Base-by-base conservation (phyloP, 73 alveolate genomes). In the Loxodes magnus region DNA sequence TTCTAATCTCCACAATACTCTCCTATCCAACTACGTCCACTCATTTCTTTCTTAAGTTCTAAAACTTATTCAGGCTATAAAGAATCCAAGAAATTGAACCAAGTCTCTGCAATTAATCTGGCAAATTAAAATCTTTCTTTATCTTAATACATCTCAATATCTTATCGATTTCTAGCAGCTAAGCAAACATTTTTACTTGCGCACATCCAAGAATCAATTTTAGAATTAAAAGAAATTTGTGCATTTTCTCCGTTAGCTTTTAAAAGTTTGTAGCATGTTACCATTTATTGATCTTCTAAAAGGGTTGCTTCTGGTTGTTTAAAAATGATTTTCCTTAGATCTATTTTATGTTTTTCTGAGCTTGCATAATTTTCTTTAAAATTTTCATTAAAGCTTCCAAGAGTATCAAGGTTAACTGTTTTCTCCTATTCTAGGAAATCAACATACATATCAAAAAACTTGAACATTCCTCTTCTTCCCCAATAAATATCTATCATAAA, bases 191-290 rank as follows among this genome's bases (percentile, higher is more conserved):
- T 90, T 69, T 90, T 90, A 20, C 92, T 68, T 10, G 96, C 77
- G 10, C 86, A 79, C 4, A 90, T 76, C 96, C 97, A 90, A 56
- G 52, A 61, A 56, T 88, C 85, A 37, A 68, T 50, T n/a, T 71
- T 59, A 38, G 69, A 51, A 38, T 35, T 44, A 61, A 69, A 90
- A 12, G 95, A 71, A 0, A 90, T 64, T 62, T 90, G 75, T 22
- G 90, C 83, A 54, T 90, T 89, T 63, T 90, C 98, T 30, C 98
- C 98, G 67, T 90, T 90, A 10, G 93, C 97, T 63, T 90, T 90
- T 52, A 84, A 70, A 53, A 84, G 69, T 71, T 79, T 83, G n/a
- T 71, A 82, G 5, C 81, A 49, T 24, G 65, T 73, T 10, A 86
- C 72, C 36, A 44, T 61, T 58, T 51, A 60, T 14, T 71, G 87